phyloP scores from a whole-genome alignment of 192 early-diverging fungal genomes.

The Jimgerdemannia flammicorona region DNA sequence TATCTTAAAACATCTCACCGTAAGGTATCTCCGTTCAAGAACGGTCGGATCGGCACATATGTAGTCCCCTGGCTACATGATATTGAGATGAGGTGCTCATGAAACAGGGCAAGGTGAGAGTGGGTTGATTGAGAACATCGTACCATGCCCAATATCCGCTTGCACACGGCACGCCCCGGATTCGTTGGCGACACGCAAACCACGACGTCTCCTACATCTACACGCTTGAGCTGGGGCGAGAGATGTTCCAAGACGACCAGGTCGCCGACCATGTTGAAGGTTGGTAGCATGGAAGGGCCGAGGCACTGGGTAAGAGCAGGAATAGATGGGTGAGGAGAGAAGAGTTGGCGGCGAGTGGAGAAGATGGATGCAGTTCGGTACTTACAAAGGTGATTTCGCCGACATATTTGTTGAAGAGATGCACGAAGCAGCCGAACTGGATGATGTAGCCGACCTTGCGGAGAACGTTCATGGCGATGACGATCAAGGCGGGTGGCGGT shows the following conservation, averaged over 20 bases:
- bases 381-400: slow-evolving; percentile 76
- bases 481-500: too few relatives aligned
- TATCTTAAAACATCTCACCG: slow-evolving; percentile 34
- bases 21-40: slow-evolving; percentile 51
- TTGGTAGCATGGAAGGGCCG: slow-evolving; percentile 92
- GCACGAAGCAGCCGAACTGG: slow-evolving; percentile 64
- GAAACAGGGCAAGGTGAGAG: slow-evolving; percentile 31
- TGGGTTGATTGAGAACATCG: neutral
- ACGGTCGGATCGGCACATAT: slow-evolving; percentile 75
- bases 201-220: slow-evolving; percentile 75
- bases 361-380: neutral
- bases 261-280: slow-evolving; percentile 80
- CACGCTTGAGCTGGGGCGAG: slow-evolving; percentile 44
- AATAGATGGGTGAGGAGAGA: neutral
- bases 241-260: slow-evolving; percentile 70
- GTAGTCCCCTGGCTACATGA: slow-evolving; percentile 71
- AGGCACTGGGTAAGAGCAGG: slow-evolving; percentile 46
- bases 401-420: slow-evolving; percentile 69
- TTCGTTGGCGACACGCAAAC: slow-evolving; percentile 68
- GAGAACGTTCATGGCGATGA: slow-evolving; percentile 16
- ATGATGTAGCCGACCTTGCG: slow-evolving; percentile 25
- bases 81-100: neutral
- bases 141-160: slow-evolving; percentile 79
- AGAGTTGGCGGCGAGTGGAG: neutral
- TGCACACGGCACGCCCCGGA: slow-evolving; percentile 66